Conservation (phyloP, 129 eudicot species). For the Saussurea involucrata region DNA sequence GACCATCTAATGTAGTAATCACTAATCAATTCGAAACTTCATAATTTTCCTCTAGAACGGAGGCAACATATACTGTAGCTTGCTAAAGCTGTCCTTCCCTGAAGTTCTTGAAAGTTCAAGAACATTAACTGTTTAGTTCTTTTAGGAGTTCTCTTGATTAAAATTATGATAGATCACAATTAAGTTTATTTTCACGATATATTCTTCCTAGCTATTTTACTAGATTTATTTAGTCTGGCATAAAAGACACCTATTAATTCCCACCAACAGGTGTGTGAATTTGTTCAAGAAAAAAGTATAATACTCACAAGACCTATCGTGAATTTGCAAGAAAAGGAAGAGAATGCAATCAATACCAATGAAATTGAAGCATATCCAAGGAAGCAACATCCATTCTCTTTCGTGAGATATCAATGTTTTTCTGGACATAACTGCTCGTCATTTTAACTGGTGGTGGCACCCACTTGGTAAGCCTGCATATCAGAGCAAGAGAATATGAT, state of each 20-base stretch:
- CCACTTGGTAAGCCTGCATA: slow-evolving; percentile 94
- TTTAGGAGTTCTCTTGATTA: not conserved
- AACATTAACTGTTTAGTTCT: not conserved
- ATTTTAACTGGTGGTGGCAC: slow-evolving; percentile 99
- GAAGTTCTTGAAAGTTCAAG: not conserved
- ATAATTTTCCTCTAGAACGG: not conserved
- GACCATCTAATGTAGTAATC: not conserved
- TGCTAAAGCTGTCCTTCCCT: not conserved
- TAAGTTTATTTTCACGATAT: not conserved
- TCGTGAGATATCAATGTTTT: slow-evolving; percentile 77
- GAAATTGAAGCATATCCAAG: slow-evolving; percentile 99
- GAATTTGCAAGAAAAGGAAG: not conserved
- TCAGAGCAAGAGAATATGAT: slow-evolving; percentile 13
- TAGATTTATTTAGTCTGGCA: not conserved
- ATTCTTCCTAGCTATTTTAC: not conserved
- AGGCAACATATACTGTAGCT: not conserved
- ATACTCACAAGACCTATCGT: not conserved
- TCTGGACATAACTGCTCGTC: slow-evolving; percentile 77
- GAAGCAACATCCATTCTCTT: slow-evolving; percentile 98
- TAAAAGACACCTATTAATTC: not conserved
- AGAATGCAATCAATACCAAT: slow-evolving; percentile 52
- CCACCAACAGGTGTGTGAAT: not conserved
- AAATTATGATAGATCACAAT: not conserved
- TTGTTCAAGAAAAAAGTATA: not conserved
- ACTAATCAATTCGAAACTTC: not conserved